These are phyloP conservation scores for Lachnellula occidentalis DNA, from an alignment of 2,329 filamentous ascomycete species.

Conservation along the genomic window DNA sequence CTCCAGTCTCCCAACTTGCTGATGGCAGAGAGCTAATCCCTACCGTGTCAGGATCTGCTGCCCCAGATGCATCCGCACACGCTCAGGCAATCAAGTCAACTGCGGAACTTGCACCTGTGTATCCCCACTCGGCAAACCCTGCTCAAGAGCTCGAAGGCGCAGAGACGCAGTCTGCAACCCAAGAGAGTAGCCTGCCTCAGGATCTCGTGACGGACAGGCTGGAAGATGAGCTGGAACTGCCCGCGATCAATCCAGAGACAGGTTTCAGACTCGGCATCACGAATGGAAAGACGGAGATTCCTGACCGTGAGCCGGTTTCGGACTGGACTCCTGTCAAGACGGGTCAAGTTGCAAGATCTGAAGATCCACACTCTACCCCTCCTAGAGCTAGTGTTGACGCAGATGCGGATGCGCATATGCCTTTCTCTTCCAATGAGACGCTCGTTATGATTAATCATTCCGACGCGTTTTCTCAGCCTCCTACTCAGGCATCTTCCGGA, in stretches of 20 bases:
- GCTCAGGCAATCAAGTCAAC: no score
- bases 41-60: no score
- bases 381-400: no score
- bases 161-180: background rate
- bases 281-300: slow-evolving; percentile 6
- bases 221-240: background rate
- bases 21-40: background rate
- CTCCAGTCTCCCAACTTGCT: background rate
- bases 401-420: no score
- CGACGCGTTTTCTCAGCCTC: background rate
- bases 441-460: no score
- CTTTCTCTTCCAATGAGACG: no score
- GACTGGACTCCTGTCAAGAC: background rate
- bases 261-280: background rate
- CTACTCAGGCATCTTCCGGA: background rate
- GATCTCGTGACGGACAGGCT: background rate
- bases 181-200: background rate
- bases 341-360: background rate
- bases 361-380: background rate
- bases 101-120: no score
- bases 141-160: background rate
- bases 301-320: slow-evolving; percentile 7
- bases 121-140: no score
- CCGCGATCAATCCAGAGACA: background rate
- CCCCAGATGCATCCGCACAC: no score